Percentiles rank a stretch among this genome's conserved stretches.
phyloP scores from a whole-genome alignment of 306 rosid species.

The Morella rubra region DNA sequence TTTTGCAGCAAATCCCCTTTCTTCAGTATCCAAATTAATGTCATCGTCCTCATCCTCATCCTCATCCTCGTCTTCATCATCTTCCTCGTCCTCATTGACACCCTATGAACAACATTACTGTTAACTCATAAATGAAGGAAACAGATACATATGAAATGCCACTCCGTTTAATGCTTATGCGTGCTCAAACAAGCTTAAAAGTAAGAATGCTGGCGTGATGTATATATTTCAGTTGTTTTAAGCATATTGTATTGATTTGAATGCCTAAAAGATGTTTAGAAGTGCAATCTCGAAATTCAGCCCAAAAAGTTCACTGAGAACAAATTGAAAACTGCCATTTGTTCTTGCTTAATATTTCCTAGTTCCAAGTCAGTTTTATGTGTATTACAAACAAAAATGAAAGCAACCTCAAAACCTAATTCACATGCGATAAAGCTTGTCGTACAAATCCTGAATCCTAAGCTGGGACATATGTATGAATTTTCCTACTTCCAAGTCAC shows the following conservation, averaged over 20 bases:
- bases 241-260: too few relatives aligned
- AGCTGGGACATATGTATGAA: too few relatives aligned
- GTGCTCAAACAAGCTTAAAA: neutral
- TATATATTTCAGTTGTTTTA: neutral
- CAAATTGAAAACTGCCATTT: neutral
- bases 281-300: neutral
- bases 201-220: neutral
- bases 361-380: neutral
- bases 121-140: neutral
- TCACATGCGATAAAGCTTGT: neutral
- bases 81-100: slow-evolving; percentile 36
- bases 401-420: neutral
- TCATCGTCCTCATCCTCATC: slow-evolving; percentile 9
- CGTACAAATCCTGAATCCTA: neutral
- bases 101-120: slow-evolving; percentile 37
- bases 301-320: neutral
- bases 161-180: neutral
- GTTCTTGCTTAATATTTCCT: neutral
- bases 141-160: slow-evolving; percentile 19
- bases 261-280: neutral
- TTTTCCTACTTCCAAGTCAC: neutral
- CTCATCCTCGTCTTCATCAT: slow-evolving; percentile 16
- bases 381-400: neutral
- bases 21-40: slow-evolving; percentile 18
- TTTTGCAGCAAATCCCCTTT: slow-evolving; percentile 45